Conservation (phyloP, 2,329 filamentous ascomycete genomes). For the Diaporthe sp. region DNA sequence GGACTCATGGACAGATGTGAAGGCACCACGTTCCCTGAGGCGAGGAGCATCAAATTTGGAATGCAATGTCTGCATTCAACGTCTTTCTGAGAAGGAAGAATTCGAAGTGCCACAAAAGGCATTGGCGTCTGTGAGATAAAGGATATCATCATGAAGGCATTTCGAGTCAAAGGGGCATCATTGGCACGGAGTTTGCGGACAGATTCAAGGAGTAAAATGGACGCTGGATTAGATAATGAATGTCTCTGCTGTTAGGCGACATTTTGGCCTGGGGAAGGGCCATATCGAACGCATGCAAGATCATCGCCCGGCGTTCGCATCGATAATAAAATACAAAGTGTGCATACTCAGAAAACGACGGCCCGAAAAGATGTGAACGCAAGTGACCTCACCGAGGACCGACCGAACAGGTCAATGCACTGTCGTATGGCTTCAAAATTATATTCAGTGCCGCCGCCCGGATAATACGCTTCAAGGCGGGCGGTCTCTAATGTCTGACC, state of each 20-base stretch:
- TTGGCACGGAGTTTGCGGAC: conserved; percentile 14
- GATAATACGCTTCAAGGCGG: background rate
- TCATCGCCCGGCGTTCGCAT: background rate
- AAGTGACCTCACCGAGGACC: background rate
- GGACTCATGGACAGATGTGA: background rate
- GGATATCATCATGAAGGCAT: background rate
- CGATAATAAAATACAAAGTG: background rate
- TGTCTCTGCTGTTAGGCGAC: conserved; percentile 20
- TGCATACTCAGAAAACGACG: background rate
- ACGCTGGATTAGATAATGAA: background rate
- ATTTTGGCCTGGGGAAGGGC: background rate
- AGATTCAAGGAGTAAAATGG: background rate
- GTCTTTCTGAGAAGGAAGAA: background rate
- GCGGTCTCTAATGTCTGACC: conserved; percentile 12
- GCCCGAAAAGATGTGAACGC: background rate
- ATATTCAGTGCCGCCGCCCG: conserved; percentile 20
- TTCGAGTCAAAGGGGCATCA: background rate
- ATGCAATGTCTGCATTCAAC: background rate
- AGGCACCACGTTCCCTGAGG: background rate
- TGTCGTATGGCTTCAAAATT: background rate
- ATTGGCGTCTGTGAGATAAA: conserved; percentile 9
- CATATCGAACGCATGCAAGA: background rate
- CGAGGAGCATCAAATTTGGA: background rate
- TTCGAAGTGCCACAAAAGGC: background rate
- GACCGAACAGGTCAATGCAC: background rate